These are phyloP conservation scores for Barnettozyma wickerhamii DNA, from an alignment of 805 yeast genomes.

Conservation along the genomic window DNA sequence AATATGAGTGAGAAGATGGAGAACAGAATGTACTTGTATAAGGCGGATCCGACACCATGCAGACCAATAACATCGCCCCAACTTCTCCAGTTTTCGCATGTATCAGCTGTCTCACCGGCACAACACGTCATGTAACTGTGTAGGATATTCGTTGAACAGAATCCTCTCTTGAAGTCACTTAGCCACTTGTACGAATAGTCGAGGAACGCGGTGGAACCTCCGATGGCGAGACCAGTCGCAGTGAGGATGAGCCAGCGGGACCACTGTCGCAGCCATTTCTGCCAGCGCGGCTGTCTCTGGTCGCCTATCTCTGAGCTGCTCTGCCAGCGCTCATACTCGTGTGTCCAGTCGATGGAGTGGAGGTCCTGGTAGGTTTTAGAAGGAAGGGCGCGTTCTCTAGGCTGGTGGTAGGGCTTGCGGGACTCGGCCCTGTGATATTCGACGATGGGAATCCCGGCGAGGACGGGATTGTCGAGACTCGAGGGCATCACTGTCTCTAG, in stretches of 20 bases:
- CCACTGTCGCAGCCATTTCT: slow-evolving; percentile 10
- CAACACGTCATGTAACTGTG: slow-evolving; percentile 30
- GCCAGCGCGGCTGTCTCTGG: slow-evolving; percentile 3
- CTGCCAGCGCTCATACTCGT: slow-evolving; percentile 32
- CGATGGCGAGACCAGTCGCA: slow-evolving; percentile 41
- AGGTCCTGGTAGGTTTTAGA: slow-evolving; percentile 32
- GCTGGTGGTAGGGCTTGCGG: not conserved
- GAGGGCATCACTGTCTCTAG: too few relatives aligned
- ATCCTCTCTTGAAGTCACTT: slow-evolving; percentile 49
- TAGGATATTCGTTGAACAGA: slow-evolving; percentile 36
- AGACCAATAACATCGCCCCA: slow-evolving; percentile 30
- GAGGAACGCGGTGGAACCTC: slow-evolving; percentile 43
- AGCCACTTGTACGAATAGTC: slow-evolving; percentile 48
- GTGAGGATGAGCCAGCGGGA: slow-evolving; percentile 46
- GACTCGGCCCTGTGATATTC: slow-evolving; percentile 2
- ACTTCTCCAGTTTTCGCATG: slow-evolving; percentile 31
- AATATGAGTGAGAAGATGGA: slow-evolving; percentile 33
- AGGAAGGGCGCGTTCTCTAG: slow-evolving; percentile 4
- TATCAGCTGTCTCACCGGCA: slow-evolving; percentile 22
- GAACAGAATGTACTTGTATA: slow-evolving; percentile 33
- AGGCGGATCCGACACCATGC: slow-evolving; percentile 26
- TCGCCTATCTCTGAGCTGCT: not conserved
- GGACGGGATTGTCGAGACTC: not conserved
- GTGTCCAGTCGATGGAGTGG: slow-evolving; percentile 50
- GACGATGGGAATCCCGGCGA: slow-evolving; percentile 16